These are phyloP conservation scores for Pistacia integerrima DNA, from an alignment of 345 rosid genomes.

Conservation along the genomic window DNA sequence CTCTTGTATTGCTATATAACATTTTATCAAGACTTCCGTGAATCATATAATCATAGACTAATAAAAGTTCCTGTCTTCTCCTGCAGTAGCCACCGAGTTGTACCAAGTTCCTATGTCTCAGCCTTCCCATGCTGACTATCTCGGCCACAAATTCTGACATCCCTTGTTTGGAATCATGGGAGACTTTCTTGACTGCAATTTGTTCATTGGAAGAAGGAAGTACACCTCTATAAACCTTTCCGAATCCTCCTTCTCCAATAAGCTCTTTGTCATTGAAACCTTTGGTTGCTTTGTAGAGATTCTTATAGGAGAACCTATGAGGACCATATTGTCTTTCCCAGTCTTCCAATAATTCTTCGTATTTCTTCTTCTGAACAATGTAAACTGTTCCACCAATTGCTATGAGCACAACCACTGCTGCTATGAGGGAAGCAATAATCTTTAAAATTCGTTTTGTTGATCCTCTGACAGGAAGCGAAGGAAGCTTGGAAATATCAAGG, in stretches of 20 bases:
- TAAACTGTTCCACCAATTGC: conserved; percentile 28
- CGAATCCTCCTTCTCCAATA: no score
- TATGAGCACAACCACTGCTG: conserved; percentile 14
- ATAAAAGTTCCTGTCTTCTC: conserved; percentile 44
- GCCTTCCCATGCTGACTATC: conserved; percentile 45
- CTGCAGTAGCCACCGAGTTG: conserved; percentile 57
- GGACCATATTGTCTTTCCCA: conserved; percentile 57
- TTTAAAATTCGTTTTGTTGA: no score
- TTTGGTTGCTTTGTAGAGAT: conserved; percentile 36
- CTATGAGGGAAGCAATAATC: conserved; percentile 18
- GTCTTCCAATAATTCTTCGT: conserved; percentile 40
- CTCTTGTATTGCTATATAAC: no score
- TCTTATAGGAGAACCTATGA: conserved; percentile 40
- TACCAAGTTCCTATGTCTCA: conserved; percentile 56
- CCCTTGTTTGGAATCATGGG: conserved; percentile 48
- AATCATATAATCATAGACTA: conserved; percentile 26
- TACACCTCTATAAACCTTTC: no score
- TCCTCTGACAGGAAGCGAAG: background rate
- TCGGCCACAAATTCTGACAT: conserved; percentile 49
- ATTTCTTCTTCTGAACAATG: conserved; percentile 30
- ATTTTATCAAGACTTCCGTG: no score
- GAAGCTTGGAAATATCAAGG: conserved; percentile 49
- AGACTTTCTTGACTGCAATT: no score
- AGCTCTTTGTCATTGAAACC: no score
- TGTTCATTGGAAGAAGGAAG: no score